Evolutionary conservation across 2,329 filamentous ascomycete species (phyloP).

Genomic region (Hawksworthiomyces lignivorus): DNA sequence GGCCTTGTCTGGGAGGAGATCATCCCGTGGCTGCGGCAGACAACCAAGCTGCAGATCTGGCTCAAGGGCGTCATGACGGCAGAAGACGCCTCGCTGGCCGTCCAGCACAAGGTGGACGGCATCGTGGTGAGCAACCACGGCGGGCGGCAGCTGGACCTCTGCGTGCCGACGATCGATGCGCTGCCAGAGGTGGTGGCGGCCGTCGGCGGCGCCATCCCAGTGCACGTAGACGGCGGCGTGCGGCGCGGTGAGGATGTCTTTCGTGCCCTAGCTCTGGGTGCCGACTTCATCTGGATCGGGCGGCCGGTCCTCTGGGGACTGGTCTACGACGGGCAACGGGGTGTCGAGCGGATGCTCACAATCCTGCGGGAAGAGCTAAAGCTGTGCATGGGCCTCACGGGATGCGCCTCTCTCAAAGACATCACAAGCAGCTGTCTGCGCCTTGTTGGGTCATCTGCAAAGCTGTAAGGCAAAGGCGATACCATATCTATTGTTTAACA

Average conservation of each 20-base stretch:
- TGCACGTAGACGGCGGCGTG: constrained; percentile 42
- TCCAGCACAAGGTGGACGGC: constrained; percentile 13
- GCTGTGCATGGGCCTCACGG: constrained; percentile 5
- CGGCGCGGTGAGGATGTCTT: constrained; percentile 44
- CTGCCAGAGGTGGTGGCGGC: constrained; percentile 36
- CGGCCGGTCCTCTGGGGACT: constrained; percentile 42
- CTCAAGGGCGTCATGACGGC: constrained; percentile 31
- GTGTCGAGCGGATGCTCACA: constrained; percentile 6
- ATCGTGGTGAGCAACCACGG: constrained; percentile 40
- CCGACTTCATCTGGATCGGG: constrained; percentile 39
- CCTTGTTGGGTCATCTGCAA: neutral
- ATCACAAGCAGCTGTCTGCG: neutral
- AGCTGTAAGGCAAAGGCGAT: too few species aligned
- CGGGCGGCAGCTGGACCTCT: constrained; percentile 38
- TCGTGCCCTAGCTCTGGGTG: constrained; percentile 43
- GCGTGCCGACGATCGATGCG: constrained; percentile 36
- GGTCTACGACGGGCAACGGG: constrained; percentile 8
- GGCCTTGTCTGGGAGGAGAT: constrained; percentile 3
- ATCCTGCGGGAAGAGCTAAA: constrained; percentile 9
- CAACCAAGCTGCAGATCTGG: constrained; percentile 9
- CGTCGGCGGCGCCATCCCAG: constrained; percentile 34
- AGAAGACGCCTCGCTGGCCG: constrained; percentile 10
- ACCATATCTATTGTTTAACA: too few species aligned
- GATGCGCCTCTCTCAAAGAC: constrained; percentile 1
- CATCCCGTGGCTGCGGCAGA: constrained; percentile 5